Conservation (phyloP, 1,284 basidiomycete species). For the Microbotryomycetes sp. region DNA sequence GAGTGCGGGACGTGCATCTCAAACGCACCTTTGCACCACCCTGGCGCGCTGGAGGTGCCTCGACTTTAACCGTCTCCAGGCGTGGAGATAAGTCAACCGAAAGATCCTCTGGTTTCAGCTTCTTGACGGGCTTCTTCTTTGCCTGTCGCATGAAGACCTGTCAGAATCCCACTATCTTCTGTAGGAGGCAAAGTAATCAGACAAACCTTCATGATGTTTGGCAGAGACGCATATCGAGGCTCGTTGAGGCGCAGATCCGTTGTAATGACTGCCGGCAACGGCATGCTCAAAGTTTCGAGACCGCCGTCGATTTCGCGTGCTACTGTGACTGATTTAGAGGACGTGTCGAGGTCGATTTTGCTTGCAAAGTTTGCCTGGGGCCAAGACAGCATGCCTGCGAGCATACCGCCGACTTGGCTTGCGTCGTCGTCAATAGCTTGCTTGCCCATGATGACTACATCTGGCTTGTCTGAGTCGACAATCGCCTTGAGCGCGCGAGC, state of each 20-base stretch:
- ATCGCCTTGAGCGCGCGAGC: slow-evolving; percentile 75
- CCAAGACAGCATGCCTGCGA: slow-evolving; percentile 88
- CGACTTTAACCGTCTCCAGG: slow-evolving; percentile 82
- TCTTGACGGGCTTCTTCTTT: slow-evolving; percentile 96
- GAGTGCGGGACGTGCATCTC: not conserved
- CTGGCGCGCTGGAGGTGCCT: slow-evolving; percentile 81
- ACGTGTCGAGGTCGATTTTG: slow-evolving; percentile 67
- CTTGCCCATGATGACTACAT: slow-evolving; percentile 94
- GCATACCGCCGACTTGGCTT: slow-evolving; percentile 96
- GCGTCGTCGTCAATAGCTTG: slow-evolving; percentile 97
- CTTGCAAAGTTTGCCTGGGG: slow-evolving; percentile 93
- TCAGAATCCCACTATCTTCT: too few relatives aligned
- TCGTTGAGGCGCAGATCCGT: slow-evolving; percentile 79
- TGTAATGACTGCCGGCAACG: slow-evolving; percentile 79
- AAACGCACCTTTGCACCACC: slow-evolving; percentile 78
- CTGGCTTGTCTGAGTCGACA: slow-evolving; percentile 57
- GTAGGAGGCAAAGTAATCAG: not conserved
- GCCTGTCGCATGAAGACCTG: too few relatives aligned
- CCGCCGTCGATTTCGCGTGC: slow-evolving; percentile 94
- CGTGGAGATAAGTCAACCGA: slow-evolving; percentile 70
- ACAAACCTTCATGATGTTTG: slow-evolving; percentile 79
- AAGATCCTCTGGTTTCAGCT: slow-evolving; percentile 70
- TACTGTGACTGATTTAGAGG: slow-evolving; percentile 62
- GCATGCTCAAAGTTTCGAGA: slow-evolving; percentile 70
- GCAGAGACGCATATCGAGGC: slow-evolving; percentile 86